Evolutionary conservation across 805 yeast species (phyloP), one percentile per base, ranked within the genome.

Genomic region (Candida caryicola): DNA sequence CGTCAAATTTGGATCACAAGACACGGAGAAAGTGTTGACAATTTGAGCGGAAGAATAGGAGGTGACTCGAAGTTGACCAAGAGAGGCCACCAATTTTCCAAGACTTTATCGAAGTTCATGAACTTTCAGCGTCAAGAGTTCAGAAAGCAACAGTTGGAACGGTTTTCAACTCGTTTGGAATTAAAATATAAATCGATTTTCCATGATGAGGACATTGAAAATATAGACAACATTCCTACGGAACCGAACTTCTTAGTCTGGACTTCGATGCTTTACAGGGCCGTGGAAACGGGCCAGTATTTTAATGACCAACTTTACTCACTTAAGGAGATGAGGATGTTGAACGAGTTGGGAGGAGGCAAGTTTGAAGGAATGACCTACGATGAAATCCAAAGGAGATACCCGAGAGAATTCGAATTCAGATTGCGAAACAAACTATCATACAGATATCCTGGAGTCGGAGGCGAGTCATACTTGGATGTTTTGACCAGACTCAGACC

Each of bases 391-490:
- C 85, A 82, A 57, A 65, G 62, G 8, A 65, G 69, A 44, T 77
- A 73, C 52, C 96, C 97, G 0, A 76, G 76, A 26, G 98, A 91
- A 59, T 91, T 82, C 55, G 77, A 75, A 29, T 76, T 88, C 13
- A 75, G 98, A 41, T 63, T 87, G 49, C 69, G 73, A 29, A 84
- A 88, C 60, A 91, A 91, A 61, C 71, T 91, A 50, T 71, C 82
- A 13, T 91, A 91, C 61, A 71, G 99, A 43, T 91, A 91, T 56
- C 99, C 98, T 1, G 99, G 99, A 3, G 85, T 88, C 34, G 97
- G 98, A 5, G 99, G 99, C 13, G 99, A 91, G 61, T 85, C 95
- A 0, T 91, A 91, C 51, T 65, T 91, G 49, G 98, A 91, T 62
- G 99, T 93, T 9, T 83, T 93, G 54, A 87, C 89, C 48, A 73